These are phyloP conservation scores for Yueomyces sp. DNA, from an alignment of 805 yeast genomes.

Conservation along the genomic window DNA sequence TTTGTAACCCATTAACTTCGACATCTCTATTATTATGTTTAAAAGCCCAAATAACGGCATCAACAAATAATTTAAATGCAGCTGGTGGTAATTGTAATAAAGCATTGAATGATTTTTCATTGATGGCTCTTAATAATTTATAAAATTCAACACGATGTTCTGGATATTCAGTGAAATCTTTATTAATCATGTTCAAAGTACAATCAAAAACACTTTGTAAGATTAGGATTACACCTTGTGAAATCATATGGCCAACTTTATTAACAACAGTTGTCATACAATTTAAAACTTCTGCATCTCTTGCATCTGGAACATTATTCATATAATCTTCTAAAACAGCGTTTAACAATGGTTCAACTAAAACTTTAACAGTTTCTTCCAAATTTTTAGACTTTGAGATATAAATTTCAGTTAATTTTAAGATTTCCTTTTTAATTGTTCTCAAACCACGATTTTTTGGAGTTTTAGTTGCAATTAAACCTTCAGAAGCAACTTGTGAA, in stretches of 20 bases:
- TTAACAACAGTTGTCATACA: slow-evolving; percentile 86
- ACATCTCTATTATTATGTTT: slow-evolving; percentile 96
- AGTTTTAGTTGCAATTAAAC: slow-evolving; percentile 83
- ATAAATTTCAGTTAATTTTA: slow-evolving; percentile 80
- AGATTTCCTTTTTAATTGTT: slow-evolving; percentile 88
- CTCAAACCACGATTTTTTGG: slow-evolving; percentile 92
- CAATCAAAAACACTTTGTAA: slow-evolving; percentile 87
- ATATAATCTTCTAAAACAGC: slow-evolving; percentile 86
- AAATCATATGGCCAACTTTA: slow-evolving; percentile 77
- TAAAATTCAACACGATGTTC: slow-evolving; percentile 96
- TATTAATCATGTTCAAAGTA: slow-evolving; percentile 89
- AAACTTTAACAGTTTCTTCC: slow-evolving; percentile 70
- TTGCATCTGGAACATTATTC: slow-evolving; percentile 83
- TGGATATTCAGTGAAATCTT: slow-evolving; percentile 92
- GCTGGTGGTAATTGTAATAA: slow-evolving; percentile 79
- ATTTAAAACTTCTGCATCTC: slow-evolving; percentile 94
- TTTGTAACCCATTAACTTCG: slow-evolving; percentile 77
- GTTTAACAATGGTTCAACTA: slow-evolving; percentile 68
- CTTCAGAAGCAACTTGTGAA: slow-evolving; percentile 63
- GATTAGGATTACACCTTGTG: slow-evolving; percentile 78
- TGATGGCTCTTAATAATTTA: slow-evolving; percentile 75
- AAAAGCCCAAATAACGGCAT: slow-evolving; percentile 96
- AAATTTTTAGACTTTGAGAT: slow-evolving; percentile 74
- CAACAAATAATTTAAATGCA: slow-evolving; percentile 81
- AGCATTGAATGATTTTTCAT: slow-evolving; percentile 74